Percentiles rank a stretch among this genome's conserved stretches.
phyloP scores from a whole-genome alignment of 768 basidiomycete species.

The Russula sp. region DNA sequence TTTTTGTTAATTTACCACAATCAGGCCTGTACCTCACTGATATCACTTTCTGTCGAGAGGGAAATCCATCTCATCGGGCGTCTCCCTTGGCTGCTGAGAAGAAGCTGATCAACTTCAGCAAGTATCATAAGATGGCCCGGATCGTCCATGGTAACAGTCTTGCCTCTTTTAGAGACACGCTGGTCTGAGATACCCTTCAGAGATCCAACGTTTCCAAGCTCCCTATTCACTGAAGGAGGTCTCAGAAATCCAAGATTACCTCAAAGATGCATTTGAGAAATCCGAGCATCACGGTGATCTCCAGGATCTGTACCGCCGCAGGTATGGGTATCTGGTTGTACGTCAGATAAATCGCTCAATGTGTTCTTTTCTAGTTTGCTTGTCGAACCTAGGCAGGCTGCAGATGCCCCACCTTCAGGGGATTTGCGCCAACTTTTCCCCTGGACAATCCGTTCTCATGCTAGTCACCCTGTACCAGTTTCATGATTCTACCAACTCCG shows the following conservation, averaged over 20 bases:
- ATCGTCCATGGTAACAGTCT: slow-evolving; percentile 67
- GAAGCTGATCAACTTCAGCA: slow-evolving; percentile 92
- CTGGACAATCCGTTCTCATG: slow-evolving; percentile 56
- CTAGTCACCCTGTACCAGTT: slow-evolving; percentile 29
- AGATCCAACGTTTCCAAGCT: slow-evolving; percentile 91
- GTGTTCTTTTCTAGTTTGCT: slow-evolving; percentile 51
- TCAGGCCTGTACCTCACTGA: slow-evolving; percentile 84
- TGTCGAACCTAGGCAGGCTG: slow-evolving; percentile 79
- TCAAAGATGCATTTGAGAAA: slow-evolving; percentile 70
- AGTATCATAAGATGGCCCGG: slow-evolving; percentile 86
- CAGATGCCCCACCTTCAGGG: slow-evolving; percentile 57
- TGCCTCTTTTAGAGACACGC: background rate
- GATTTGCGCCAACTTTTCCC: slow-evolving; percentile 79
- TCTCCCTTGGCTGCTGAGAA: slow-evolving; percentile 73
- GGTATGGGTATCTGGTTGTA: slow-evolving; percentile 45
- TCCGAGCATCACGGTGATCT: slow-evolving; percentile 76
- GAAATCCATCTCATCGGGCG: slow-evolving; percentile 81
- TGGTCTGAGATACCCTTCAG: slow-evolving; percentile 38
- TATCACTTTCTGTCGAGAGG: slow-evolving; percentile 93
- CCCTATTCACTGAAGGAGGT: slow-evolving; percentile 85
- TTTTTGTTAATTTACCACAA: slow-evolving; percentile 28
- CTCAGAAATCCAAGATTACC: slow-evolving; percentile 81
- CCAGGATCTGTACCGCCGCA: slow-evolving; percentile 81
- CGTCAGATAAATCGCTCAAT: slow-evolving; percentile 21
- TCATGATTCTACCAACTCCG: slow-evolving; percentile 11